A percentile compares a stretch with the other conserved stretches of the same genome.
Evolutionary conservation across 192 early-diverging fungal species (phyloP).

Genomic region (Physocladia obscura): DNA sequence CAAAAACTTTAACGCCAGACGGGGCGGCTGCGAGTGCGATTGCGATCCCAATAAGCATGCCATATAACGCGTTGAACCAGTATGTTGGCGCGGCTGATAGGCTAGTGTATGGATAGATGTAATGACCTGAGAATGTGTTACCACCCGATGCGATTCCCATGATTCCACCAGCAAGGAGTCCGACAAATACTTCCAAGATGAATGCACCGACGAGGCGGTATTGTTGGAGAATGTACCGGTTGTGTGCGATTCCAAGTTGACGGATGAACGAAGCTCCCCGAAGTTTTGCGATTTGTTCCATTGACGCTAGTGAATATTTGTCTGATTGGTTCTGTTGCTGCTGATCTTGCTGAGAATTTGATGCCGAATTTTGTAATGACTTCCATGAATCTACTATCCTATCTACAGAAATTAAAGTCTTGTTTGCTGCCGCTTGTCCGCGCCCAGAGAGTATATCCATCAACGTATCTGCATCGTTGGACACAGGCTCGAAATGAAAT

Average conservation of each 20-base stretch:
- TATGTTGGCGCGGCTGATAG: slow-evolving; percentile 18
- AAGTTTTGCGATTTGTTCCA: slow-evolving; percentile 12
- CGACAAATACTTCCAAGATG: slow-evolving; percentile 42
- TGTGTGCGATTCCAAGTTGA: slow-evolving; percentile 39
- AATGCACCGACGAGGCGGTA: slow-evolving; percentile 19
- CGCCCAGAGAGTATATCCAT: slow-evolving; percentile 47
- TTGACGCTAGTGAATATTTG: not conserved
- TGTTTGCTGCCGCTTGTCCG: slow-evolving; percentile 6
- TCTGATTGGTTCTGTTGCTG: not conserved
- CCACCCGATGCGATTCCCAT: slow-evolving; percentile 25
- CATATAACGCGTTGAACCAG: slow-evolving; percentile 29
- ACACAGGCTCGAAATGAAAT: slow-evolving; percentile 17
- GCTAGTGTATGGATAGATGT: not conserved
- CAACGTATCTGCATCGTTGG: slow-evolving; percentile 36
- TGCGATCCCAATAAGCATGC: slow-evolving; percentile 36
- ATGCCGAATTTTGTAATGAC: not conserved
- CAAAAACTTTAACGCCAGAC: slow-evolving; percentile 51
- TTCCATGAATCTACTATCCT: slow-evolving; percentile 3
- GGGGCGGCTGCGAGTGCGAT: slow-evolving; percentile 43
- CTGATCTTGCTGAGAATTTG: not conserved
- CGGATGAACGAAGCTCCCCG: slow-evolving; percentile 33
- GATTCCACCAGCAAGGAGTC: slow-evolving; percentile 35
- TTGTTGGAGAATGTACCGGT: slow-evolving; percentile 41
- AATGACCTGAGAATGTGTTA: not conserved
- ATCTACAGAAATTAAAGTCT: not conserved